A percentile compares a stretch with the other conserved stretches of the same genome.
Evolutionary conservation across 73 alveolate genomes (phyloP).

Genomic region (Paramecium primaurelia): DNA sequence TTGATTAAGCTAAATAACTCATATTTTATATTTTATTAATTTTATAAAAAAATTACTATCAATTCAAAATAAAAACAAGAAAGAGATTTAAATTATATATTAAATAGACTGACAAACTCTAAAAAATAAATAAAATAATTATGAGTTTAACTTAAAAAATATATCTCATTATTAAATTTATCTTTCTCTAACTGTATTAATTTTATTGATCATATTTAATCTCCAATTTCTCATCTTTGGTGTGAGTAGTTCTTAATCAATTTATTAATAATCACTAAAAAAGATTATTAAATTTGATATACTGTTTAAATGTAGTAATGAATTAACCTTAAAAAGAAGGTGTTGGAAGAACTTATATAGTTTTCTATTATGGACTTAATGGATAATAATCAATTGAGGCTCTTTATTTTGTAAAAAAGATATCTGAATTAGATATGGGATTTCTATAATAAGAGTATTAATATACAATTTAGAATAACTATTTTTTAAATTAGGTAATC

Average conservation of each 20-base stretch:
- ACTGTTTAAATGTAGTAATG: conserved; percentile 16
- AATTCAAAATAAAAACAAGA: not conserved
- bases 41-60: not conserved
- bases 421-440: not conserved
- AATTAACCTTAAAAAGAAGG: conserved; percentile 32
- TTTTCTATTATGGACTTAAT: not conserved
- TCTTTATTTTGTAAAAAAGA: not conserved
- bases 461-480: conserved; percentile 31
- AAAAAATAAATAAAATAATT: not conserved
- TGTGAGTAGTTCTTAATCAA: not conserved
- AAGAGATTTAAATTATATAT: no score
- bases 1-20: not conserved
- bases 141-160: not conserved
- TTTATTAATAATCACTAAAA: not conserved
- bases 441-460: not conserved
- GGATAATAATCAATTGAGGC: not conserved
- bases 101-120: not conserved
- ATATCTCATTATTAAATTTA: not conserved
- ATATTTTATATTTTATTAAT: not conserved
- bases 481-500: not conserved
- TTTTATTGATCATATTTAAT: not conserved
- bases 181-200: not conserved
- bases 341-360: not conserved
- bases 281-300: not conserved
- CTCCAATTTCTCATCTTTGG: conserved; percentile 28